Conservation (phyloP, 108 stramenopile genomes). For the Skeletonema marinoi region DNA sequence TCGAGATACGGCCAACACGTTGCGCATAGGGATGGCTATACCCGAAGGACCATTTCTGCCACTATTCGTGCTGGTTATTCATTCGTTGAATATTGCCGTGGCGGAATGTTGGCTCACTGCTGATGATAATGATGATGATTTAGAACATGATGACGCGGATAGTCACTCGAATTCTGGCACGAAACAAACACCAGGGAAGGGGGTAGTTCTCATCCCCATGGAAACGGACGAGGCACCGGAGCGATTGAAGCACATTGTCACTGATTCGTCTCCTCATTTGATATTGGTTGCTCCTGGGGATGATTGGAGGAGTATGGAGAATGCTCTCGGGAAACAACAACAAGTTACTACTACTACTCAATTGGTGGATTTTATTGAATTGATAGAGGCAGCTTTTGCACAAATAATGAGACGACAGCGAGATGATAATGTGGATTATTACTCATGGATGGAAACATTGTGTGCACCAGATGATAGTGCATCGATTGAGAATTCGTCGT, state of each 20-base stretch:
- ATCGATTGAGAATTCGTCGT: slow-evolving; percentile 6
- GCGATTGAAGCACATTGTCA: slow-evolving; percentile 63
- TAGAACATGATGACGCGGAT: background rate
- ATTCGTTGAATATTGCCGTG: slow-evolving; percentile 56
- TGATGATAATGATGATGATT: too few species aligned
- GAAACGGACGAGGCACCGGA: slow-evolving; percentile 75
- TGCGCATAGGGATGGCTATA: slow-evolving; percentile 68
- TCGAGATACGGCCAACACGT: background rate
- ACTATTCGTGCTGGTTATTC: slow-evolving; percentile 65
- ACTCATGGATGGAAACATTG: slow-evolving; percentile 4
- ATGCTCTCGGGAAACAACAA: slow-evolving; percentile 2
- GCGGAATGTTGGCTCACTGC: slow-evolving; percentile 6
- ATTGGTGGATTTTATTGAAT: slow-evolving; percentile 17
- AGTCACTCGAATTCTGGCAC: background rate
- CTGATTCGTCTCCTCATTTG: slow-evolving; percentile 59
- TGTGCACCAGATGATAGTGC: background rate
- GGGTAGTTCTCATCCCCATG: slow-evolving; percentile 64
- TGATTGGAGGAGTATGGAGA: slow-evolving; percentile 33
- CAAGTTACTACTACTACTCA: background rate
- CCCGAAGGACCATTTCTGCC: slow-evolving; percentile 86
- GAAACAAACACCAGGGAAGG: background rate
- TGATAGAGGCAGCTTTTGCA: slow-evolving; percentile 5
- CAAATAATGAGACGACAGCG: too few species aligned
- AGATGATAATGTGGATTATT: background rate
- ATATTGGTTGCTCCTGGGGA: slow-evolving; percentile 51